Conservation (phyloP, 2,329 filamentous ascomycete species). For the Dothistroma septosporum region DNA sequence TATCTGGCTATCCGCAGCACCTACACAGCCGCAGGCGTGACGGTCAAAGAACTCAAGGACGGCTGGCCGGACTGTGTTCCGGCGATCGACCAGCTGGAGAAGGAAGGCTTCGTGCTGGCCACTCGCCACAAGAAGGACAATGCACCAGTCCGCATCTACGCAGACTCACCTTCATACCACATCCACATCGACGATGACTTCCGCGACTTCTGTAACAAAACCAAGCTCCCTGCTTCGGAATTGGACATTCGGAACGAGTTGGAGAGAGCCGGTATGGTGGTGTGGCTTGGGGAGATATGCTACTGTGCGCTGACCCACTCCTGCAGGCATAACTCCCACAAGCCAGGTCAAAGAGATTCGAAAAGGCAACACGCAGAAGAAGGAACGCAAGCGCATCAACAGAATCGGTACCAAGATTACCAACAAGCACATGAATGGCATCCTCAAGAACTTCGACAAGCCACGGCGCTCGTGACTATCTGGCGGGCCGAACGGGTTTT, state of each 20-base stretch:
- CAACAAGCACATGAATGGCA: conserved; percentile 79
- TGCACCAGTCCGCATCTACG: conserved; percentile 80
- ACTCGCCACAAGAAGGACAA: conserved; percentile 90
- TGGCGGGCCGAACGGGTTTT: too few relatives aligned
- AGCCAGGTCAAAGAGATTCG: conserved; percentile 68
- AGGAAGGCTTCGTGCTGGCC: conserved; percentile 74
- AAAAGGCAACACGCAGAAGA: conserved; percentile 46
- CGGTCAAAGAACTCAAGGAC: conserved; percentile 88
- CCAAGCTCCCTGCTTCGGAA: conserved; percentile 65
- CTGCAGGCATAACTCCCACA: conserved; percentile 66
- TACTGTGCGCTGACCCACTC: neutral
- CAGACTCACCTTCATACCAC: conserved; percentile 66
- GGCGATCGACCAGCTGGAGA: conserved; percentile 72
- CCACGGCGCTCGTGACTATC: conserved; percentile 12
- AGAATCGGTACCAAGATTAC: conserved; percentile 75
- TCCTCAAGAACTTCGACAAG: conserved; percentile 66
- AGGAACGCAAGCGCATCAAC: conserved; percentile 71
- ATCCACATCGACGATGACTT: conserved; percentile 70
- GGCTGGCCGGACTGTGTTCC: conserved; percentile 85
- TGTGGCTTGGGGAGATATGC: neutral
- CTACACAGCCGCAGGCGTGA: conserved; percentile 64
- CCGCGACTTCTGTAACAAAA: conserved; percentile 74
- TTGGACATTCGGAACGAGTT: conserved; percentile 76
- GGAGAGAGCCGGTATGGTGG: conserved; percentile 54
- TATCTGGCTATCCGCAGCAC: conserved; percentile 79